These are phyloP conservation scores for Echinosophora koreensis DNA, from an alignment of 306 rosid species.

Conservation along the genomic window DNA sequence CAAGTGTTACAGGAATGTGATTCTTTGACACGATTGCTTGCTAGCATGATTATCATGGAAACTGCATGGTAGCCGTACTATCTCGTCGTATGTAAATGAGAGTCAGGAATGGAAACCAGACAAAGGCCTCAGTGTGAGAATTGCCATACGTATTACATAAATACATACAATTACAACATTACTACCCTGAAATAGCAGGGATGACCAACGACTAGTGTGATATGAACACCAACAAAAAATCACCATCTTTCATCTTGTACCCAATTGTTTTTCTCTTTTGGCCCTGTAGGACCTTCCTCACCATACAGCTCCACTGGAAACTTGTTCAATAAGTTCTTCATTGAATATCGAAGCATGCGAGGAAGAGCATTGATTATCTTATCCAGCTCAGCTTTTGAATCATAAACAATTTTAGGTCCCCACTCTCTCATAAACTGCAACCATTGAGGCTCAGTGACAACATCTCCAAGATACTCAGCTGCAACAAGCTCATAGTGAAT, in stretches of 20 bases:
- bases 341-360: conserved; percentile 41
- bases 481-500: conserved; percentile 53
- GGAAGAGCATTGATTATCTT: conserved; percentile 52
- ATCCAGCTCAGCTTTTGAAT: conserved; percentile 54
- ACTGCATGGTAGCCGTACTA: neutral
- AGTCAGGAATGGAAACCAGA: conserved; percentile 10
- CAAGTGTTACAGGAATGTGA: neutral
- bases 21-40: conserved; percentile 11
- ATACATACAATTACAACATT: conserved; percentile 37
- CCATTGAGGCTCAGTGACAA: conserved; percentile 51
- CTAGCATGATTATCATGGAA: conserved; percentile 4
- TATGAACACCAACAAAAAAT: conserved; percentile 15
- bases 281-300: conserved; percentile 65
- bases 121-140: neutral
- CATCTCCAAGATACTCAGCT: conserved; percentile 57
- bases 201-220: conserved; percentile 18
- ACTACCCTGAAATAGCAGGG: conserved; percentile 8
- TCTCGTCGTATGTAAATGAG: conserved; percentile 1
- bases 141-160: neutral
- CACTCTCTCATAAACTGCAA: conserved; percentile 59
- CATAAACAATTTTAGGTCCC: conserved; percentile 60
- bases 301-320: conserved; percentile 57
- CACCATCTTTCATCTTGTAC: conserved; percentile 58
- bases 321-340: conserved; percentile 45
- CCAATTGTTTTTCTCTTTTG: conserved; percentile 62